Conservation (phyloP, 805 yeast genomes). For the Spathaspora sp. region DNA sequence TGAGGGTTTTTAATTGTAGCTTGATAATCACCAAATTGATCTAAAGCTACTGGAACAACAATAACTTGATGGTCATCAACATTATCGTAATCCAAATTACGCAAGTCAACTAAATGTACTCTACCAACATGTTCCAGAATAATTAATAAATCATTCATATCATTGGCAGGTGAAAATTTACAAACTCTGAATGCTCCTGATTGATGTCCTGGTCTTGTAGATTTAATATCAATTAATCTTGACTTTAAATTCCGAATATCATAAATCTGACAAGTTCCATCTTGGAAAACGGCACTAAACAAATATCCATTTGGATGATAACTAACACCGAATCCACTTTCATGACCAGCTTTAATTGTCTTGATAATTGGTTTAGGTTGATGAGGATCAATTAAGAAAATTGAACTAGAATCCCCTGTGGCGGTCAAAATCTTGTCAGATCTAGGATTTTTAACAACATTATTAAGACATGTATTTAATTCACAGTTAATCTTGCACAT, state of each 20-base stretch:
- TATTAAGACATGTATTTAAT: constrained; percentile 67
- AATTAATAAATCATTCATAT: constrained; percentile 71
- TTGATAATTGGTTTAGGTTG: constrained; percentile 22
- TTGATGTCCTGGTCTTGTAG: constrained; percentile 54
- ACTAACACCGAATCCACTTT: constrained; percentile 79
- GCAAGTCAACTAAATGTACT: constrained; percentile 78
- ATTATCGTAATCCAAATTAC: constrained; percentile 45
- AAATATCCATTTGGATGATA: constrained; percentile 72
- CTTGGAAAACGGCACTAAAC: constrained; percentile 81
- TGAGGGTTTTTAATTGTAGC: constrained; percentile 1
- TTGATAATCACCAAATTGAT: constrained; percentile 32
- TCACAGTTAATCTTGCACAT: constrained; percentile 42
- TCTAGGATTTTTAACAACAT: constrained; percentile 59
- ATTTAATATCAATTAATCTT: constrained; percentile 53
- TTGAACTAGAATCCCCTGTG: constrained; percentile 74
- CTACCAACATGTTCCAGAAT: constrained; percentile 84
- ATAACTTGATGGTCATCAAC: constrained; percentile 69
- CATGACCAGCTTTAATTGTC: constrained; percentile 56
- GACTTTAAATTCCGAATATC: constrained; percentile 60
- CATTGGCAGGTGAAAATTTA: constrained; percentile 44
- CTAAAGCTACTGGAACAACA: constrained; percentile 53
- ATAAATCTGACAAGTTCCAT: constrained; percentile 73
- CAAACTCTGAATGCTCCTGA: constrained; percentile 68
- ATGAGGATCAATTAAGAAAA: constrained; percentile 53
- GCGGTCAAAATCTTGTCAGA: constrained; percentile 35